Evolutionary conservation across 768 basidiomycete genomes (phyloP).

Genomic region (Jaapia argillacea): DNA sequence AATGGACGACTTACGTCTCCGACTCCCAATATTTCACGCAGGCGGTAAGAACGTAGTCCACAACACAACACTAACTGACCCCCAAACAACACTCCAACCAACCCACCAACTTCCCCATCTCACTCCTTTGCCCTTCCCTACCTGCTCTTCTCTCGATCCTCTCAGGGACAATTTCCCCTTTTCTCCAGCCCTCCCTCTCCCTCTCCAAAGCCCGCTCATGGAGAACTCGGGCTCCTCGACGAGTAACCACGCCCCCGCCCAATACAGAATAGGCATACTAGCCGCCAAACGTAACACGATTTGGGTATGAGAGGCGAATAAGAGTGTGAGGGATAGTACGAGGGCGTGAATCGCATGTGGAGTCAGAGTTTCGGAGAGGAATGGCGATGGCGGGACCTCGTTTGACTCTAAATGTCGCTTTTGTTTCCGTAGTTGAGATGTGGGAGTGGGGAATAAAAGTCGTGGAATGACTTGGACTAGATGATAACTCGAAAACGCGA

Average conservation of each 20-base stretch:
- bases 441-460: neutral
- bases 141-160: neutral
- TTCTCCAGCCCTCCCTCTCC: conserved; percentile 1
- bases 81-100: conserved; percentile 74
- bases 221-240: conserved; percentile 28
- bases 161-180: neutral
- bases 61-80: conserved; percentile 52
- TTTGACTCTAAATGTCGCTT: conserved; percentile 2
- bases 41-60: conserved; percentile 89
- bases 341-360: conserved; percentile 74
- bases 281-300: conserved; percentile 73
- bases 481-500: conserved; percentile 22
- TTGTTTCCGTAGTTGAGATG: too few species aligned
- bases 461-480: conserved; percentile 1
- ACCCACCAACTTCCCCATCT: conserved; percentile 54
- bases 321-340: conserved; percentile 46
- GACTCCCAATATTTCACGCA: too few species aligned
- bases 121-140: conserved; percentile 1
- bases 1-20: too few species aligned
- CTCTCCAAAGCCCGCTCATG: neutral
- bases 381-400: conserved; percentile 13
- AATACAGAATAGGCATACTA: conserved; percentile 73
- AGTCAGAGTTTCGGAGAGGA: conserved; percentile 33
- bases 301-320: conserved; percentile 80
- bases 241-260: conserved; percentile 72